Evolutionary conservation across 2,329 filamentous ascomycete genomes (phyloP).

Genomic region (Apiospora sp.): DNA sequence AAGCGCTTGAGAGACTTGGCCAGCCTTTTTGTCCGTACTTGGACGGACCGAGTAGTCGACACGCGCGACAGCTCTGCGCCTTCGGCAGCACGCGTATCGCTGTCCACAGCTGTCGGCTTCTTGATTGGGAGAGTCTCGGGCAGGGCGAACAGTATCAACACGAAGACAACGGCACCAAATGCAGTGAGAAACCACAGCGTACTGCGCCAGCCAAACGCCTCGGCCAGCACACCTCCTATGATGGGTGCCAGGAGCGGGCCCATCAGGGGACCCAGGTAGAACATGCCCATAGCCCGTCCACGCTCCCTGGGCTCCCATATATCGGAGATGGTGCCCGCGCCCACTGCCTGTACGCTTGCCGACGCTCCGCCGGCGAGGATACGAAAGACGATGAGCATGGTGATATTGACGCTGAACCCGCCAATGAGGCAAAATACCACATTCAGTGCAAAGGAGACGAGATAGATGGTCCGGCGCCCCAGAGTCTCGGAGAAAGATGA

Average conservation of each 20-base stretch:
- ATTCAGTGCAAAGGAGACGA: conserved; percentile 77
- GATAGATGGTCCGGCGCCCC: conserved; percentile 80
- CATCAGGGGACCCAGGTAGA: conserved; percentile 80
- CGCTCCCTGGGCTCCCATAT: conserved; percentile 78
- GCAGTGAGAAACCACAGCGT: conserved; percentile 81
- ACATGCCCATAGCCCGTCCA: conserved; percentile 81
- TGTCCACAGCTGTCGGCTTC: conserved; percentile 31
- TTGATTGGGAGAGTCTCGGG: conserved; percentile 68
- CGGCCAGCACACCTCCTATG: conserved; percentile 75
- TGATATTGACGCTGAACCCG: conserved; percentile 73
- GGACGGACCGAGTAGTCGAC: conserved; percentile 69
- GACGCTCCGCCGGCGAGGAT: conserved; percentile 78
- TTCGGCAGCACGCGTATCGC: conserved; percentile 22
- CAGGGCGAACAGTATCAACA: conserved; percentile 66
- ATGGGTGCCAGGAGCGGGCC: conserved; percentile 81
- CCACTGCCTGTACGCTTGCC: conserved; percentile 83
- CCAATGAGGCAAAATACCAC: conserved; percentile 74
- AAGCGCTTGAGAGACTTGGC: conserved; percentile 63
- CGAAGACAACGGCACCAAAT: conserved; percentile 67
- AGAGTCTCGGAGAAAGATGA: conserved; percentile 78
- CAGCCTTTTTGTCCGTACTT: conserved; percentile 61
- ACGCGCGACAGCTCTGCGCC: conserved; percentile 53
- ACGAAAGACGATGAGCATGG: conserved; percentile 81
- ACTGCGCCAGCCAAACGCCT: conserved; percentile 75
- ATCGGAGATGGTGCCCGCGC: conserved; percentile 83